Conservation (phyloP, 805 yeast genomes). For the Schwanniomyces sp. region DNA sequence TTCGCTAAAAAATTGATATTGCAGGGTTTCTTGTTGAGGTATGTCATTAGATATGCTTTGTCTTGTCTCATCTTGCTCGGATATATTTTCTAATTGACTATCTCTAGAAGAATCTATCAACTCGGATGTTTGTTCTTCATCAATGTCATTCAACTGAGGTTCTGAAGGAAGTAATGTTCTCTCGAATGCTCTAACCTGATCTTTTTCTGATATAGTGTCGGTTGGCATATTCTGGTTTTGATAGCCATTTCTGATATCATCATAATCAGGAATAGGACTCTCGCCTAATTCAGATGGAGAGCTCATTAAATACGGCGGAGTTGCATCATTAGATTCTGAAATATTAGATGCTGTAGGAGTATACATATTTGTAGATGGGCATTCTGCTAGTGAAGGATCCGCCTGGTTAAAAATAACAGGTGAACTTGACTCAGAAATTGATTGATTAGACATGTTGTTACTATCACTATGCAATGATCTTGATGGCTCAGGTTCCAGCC, state of each 20-base stretch:
- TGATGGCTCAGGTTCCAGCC: constrained; percentile 34
- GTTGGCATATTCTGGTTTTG: constrained; percentile 6
- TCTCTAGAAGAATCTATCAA: not conserved
- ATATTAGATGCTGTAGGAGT: constrained; percentile 18
- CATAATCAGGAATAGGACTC: constrained; percentile 22
- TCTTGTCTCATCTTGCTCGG: not conserved
- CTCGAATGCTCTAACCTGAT: constrained; percentile 52
- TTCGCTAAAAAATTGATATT: constrained; percentile 10
- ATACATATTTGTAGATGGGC: constrained; percentile 3
- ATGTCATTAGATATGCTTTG: not conserved
- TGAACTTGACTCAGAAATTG: constrained; percentile 9
- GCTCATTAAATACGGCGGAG: constrained; percentile 27
- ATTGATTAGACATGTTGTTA: constrained; percentile 8
- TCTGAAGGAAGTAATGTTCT: constrained; percentile 64
- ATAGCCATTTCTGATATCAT: constrained; percentile 12
- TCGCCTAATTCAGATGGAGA: constrained; percentile 3
- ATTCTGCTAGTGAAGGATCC: constrained; percentile 6
- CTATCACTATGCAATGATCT: not conserved
- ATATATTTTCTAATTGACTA: constrained; percentile 1
- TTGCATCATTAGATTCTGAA: constrained; percentile 16
- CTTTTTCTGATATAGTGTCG: constrained; percentile 53
- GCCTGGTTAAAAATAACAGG: constrained; percentile 4
- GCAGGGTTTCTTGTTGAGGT: not conserved
- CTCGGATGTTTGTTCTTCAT: constrained; percentile 1
- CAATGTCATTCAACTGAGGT: constrained; percentile 22